Conservation (phyloP, 495 filamentous ascomycete species). For the Penicillium cataractarum region DNA sequence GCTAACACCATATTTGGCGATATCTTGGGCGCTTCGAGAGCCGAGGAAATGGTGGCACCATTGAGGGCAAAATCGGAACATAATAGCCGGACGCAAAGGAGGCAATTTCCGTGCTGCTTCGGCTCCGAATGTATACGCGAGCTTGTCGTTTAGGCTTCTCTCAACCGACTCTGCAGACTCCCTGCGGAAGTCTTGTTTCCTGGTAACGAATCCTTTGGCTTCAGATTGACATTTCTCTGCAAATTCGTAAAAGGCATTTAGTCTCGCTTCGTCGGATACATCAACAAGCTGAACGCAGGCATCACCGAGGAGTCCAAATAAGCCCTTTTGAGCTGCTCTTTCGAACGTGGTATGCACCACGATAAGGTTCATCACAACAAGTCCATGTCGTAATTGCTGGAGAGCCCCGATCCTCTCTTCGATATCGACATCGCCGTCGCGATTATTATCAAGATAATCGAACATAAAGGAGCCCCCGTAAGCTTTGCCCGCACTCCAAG, state of each 20-base stretch:
- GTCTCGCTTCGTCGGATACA: constrained; percentile 7
- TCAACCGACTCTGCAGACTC: neutral
- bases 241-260: neutral
- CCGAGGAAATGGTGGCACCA: constrained; percentile 1
- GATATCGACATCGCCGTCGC: neutral
- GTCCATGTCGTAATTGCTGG: neutral
- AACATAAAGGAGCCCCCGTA: constrained; percentile 4
- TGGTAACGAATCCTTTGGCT: neutral
- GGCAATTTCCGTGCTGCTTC: neutral
- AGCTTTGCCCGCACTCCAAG: neutral
- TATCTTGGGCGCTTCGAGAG: neutral
- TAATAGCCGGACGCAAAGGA: neutral
- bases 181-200: neutral
- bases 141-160: neutral
- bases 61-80: neutral
- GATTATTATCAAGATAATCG: neutral
- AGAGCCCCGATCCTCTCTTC: neutral
- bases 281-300: constrained; percentile 1
- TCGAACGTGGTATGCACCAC: constrained; percentile 1
- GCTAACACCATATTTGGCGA: too few relatives aligned
- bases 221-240: constrained; percentile 3
- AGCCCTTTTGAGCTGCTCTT: neutral
- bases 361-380: constrained; percentile 3
- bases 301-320: constrained; percentile 8
- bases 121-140: neutral